Conservation (phyloP, 75 land plant genomes). For the Pinus taeda region DNA sequence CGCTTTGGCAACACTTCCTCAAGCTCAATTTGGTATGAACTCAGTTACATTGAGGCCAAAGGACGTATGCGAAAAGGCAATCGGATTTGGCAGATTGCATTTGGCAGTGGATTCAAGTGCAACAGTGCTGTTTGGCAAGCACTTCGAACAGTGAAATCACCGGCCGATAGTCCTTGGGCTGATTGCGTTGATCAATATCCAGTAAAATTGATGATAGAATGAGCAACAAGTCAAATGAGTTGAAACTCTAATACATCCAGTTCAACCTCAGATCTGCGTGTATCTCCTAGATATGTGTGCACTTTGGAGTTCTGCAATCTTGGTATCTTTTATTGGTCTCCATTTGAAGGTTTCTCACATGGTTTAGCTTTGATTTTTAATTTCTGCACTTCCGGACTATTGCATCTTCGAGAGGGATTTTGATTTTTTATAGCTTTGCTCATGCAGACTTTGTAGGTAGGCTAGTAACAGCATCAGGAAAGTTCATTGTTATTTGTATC, state of each 20-base stretch:
- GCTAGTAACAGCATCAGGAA: background rate
- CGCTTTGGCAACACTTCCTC: conserved; percentile 64
- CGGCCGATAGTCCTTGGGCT: conserved; percentile 36
- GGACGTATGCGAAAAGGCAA: conserved; percentile 49
- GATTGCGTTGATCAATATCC: conserved; percentile 55
- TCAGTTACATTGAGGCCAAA: conserved; percentile 53
- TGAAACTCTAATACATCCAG: conserved; percentile 4
- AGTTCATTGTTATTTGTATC: background rate
- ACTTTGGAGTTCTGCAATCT: background rate
- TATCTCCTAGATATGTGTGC: background rate
- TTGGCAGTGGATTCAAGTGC: conserved; percentile 67
- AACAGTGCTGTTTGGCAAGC: conserved; percentile 74
- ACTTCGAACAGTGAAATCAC: conserved; percentile 33
- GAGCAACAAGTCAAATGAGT: background rate
- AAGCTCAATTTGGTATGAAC: conserved; percentile 65
- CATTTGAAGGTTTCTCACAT: background rate
- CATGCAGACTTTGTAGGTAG: conserved; percentile 3
- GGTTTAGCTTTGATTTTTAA: background rate
- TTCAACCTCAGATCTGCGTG: background rate
- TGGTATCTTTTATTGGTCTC: background rate
- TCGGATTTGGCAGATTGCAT: conserved; percentile 65
- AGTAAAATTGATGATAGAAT: conserved; percentile 8
- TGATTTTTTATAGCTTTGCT: background rate
- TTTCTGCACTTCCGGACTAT: background rate
- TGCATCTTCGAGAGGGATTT: conserved; percentile 5